Percentiles rank a stretch among this genome's conserved stretches.
Evolutionary conservation across 176 grass and related monocot genomes (phyloP).

Genomic region (Chloris gayana): DNA sequence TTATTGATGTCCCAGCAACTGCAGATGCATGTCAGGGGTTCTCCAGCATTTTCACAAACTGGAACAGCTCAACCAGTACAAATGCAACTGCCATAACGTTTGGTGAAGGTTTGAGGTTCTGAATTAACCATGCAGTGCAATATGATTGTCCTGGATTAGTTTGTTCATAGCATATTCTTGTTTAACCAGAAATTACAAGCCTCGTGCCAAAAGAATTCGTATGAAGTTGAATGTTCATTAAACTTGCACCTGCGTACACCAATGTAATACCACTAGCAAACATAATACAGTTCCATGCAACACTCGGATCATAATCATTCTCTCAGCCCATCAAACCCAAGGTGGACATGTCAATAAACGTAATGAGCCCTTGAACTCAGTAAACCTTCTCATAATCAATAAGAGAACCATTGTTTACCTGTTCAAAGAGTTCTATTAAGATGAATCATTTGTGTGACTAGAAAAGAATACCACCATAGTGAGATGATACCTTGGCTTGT

Average conservation of each 20-base stretch:
- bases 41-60: conserved; percentile 37
- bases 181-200: conserved; percentile 39
- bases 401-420: conserved; percentile 79
- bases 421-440: conserved; percentile 36
- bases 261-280: conserved; percentile 26
- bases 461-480: not conserved
- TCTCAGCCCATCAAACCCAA: conserved; percentile 43
- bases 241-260: conserved; percentile 28
- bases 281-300: conserved; percentile 44
- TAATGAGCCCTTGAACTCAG: conserved; percentile 50
- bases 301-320: conserved; percentile 31
- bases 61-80: conserved; percentile 41
- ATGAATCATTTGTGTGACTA: conserved; percentile 17
- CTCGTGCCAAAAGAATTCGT: conserved; percentile 19
- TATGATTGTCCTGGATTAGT: conserved; percentile 19
- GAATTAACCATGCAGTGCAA: conserved; percentile 8
- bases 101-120: conserved; percentile 21
- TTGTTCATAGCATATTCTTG: conserved; percentile 13
- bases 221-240: conserved; percentile 28
- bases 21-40: conserved; percentile 21
- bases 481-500: conserved; percentile 72
- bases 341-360: conserved; percentile 37
- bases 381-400: conserved; percentile 49
- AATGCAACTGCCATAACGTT: conserved; percentile 4
- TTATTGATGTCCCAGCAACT: conserved; percentile 18